Percentiles rank a stretch among this genome's conserved stretches.
Conservation (phyloP, 2,329 filamentous ascomycete genomes). For the Fusarium piperis region DNA sequence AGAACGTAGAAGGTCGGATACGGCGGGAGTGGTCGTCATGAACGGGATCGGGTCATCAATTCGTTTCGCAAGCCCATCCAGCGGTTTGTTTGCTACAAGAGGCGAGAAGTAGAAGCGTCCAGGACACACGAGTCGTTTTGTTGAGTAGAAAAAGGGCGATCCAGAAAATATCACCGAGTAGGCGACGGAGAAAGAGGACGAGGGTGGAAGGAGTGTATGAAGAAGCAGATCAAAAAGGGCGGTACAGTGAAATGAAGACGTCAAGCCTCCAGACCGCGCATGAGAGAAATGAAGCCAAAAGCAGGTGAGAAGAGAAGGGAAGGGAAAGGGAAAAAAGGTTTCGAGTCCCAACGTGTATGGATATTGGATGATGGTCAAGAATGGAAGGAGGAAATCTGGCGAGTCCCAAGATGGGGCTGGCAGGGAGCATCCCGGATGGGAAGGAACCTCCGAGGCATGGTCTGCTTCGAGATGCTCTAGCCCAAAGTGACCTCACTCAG, state of each 20-base stretch:
- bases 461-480: slow-evolving; percentile 29
- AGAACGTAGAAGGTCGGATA: not conserved
- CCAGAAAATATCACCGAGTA: not conserved
- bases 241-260: slow-evolving; percentile 27
- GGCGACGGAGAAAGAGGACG: not conserved
- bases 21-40: not conserved
- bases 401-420: slow-evolving; percentile 22
- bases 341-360: slow-evolving; percentile 6
- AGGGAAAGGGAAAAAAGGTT: slow-evolving; percentile 10
- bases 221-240: slow-evolving; percentile 27
- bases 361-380: not conserved
- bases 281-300: slow-evolving; percentile 13
- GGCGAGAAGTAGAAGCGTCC: not conserved
- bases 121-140: not conserved
- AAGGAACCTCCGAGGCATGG: slow-evolving; percentile 34
- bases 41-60: not conserved
- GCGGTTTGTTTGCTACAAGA: not conserved
- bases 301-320: not conserved
- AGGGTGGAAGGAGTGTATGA: slow-evolving; percentile 20
- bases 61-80: not conserved
- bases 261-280: slow-evolving; percentile 34
- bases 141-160: not conserved
- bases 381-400: slow-evolving; percentile 3
- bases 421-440: slow-evolving; percentile 32
- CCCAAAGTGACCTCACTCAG: slow-evolving; percentile 16